Evolutionary conservation across 2,329 filamentous ascomycete genomes (phyloP).

Genomic region (Amylocarpus encephaloides): DNA sequence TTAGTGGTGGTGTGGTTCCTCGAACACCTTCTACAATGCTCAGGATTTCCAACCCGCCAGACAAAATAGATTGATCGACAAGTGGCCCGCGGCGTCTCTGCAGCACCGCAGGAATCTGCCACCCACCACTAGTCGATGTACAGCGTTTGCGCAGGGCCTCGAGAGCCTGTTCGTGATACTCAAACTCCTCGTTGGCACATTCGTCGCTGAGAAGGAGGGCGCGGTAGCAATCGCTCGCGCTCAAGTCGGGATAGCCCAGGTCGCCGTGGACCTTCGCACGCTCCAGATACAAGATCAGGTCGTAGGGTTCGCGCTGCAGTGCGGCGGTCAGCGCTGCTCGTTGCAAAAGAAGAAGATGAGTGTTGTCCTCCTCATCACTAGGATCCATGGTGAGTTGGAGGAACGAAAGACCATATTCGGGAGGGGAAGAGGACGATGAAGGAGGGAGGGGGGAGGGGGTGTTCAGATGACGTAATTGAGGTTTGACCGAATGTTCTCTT

Average conservation of each 20-base stretch:
- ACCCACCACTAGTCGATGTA: background rate
- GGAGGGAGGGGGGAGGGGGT: no score
- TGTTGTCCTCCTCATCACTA: constrained; percentile 22
- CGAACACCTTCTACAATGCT: background rate
- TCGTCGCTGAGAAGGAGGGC: constrained; percentile 84
- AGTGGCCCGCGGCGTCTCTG: constrained; percentile 11
- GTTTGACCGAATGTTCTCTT: no score
- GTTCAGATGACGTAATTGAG: no score
- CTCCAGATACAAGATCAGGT: constrained; percentile 58
- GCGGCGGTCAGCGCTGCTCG: constrained; percentile 52
- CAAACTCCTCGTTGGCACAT: constrained; percentile 66
- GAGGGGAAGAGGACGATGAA: background rate
- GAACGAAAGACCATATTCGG: background rate
- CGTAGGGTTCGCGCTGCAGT: constrained; percentile 48
- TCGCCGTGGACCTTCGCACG: constrained; percentile 65
- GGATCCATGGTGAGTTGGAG: background rate
- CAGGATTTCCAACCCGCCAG: constrained; percentile 12
- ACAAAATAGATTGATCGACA: constrained; percentile 8
- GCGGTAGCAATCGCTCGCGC: constrained; percentile 82
- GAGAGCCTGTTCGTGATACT: constrained; percentile 67
- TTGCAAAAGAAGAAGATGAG: constrained; percentile 40
- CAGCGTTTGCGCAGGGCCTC: constrained; percentile 31
- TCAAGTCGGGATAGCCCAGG: constrained; percentile 83
- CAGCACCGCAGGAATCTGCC: constrained; percentile 39
- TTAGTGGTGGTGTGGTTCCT: no score